A percentile compares a stretch with the other conserved stretches of the same genome.
These are phyloP conservation scores for Lachnellula hyalina DNA, from an alignment of 2,329 filamentous ascomycete genomes.

Conservation along the genomic window DNA sequence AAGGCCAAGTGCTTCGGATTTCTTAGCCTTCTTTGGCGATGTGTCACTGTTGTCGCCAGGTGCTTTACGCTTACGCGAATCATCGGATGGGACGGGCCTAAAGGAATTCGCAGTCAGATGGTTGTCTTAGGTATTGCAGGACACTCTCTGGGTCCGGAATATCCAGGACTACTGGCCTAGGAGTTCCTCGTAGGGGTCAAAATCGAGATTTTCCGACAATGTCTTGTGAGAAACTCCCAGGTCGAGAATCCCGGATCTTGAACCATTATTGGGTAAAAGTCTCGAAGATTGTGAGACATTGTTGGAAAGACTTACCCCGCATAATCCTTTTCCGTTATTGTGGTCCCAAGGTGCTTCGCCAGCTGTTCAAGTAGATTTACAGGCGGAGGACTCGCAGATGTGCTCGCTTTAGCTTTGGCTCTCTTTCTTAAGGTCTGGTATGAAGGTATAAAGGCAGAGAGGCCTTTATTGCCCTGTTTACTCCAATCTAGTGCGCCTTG, in stretches of 20 bases:
- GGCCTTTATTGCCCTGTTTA: neutral
- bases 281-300: neutral
- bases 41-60: neutral
- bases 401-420: neutral
- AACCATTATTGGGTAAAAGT: neutral
- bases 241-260: no score
- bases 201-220: no score
- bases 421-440: neutral
- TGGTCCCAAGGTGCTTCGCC: conserved; percentile 3
- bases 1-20: neutral
- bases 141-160: neutral
- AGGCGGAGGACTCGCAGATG: neutral
- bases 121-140: neutral
- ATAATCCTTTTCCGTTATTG: neutral
- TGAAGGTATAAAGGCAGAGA: neutral
- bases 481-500: neutral
- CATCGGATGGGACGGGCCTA: neutral
- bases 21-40: neutral
- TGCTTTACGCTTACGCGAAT: neutral
- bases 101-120: neutral
- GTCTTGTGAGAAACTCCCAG: no score
- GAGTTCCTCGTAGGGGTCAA: no score
- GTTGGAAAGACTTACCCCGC: neutral
- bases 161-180: neutral
- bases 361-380: conserved; percentile 14